A percentile compares a stretch with the other conserved stretches of the same genome.
phyloP scores from a whole-genome alignment of 73 alveolate genomes.

The Paramecium octaurelia region DNA sequence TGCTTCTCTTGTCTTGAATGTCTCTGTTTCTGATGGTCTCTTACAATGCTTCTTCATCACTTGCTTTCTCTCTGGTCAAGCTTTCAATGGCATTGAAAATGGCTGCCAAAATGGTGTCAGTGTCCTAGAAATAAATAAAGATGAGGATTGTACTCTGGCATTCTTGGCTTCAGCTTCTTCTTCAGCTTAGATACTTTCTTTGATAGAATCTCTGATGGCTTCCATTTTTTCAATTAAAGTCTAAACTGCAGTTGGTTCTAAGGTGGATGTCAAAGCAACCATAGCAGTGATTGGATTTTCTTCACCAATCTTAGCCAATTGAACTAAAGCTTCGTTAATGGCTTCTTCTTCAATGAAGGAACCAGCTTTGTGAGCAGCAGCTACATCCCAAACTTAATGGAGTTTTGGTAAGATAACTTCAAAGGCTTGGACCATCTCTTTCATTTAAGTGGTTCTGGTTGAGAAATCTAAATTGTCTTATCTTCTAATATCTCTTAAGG shows the following conservation, averaged over 20 bases:
- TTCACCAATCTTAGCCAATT: slow-evolving; percentile 49
- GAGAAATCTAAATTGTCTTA: slow-evolving; percentile 33
- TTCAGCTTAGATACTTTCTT: slow-evolving; percentile 41
- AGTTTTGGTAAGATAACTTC: slow-evolving; percentile 49
- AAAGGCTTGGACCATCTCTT: slow-evolving; percentile 45
- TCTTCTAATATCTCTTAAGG: slow-evolving; percentile 50
- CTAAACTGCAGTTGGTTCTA: slow-evolving; percentile 42
- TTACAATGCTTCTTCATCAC: slow-evolving; percentile 43
- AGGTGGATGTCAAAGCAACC: slow-evolving; percentile 54
- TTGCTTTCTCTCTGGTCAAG: slow-evolving; percentile 26
- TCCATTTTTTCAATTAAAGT: slow-evolving; percentile 49
- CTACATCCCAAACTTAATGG: slow-evolving; percentile 50
- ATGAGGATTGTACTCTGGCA: neutral
- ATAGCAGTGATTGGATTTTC: slow-evolving; percentile 52
- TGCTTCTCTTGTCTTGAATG: slow-evolving; percentile 35
- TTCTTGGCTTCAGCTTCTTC: slow-evolving; percentile 54
- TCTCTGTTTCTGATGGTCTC: slow-evolving; percentile 48
- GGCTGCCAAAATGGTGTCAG: slow-evolving; percentile 39
- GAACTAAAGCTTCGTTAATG: slow-evolving; percentile 21
- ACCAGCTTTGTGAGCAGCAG: slow-evolving; percentile 39
- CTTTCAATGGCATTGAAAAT: slow-evolving; percentile 45
- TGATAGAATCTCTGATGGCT: slow-evolving; percentile 48
- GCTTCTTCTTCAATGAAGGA: slow-evolving; percentile 46
- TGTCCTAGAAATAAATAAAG: neutral
- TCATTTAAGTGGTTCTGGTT: slow-evolving; percentile 42